Conservation (phyloP, 2,329 filamentous ascomycete species). For the Monosporascus sp. region DNA sequence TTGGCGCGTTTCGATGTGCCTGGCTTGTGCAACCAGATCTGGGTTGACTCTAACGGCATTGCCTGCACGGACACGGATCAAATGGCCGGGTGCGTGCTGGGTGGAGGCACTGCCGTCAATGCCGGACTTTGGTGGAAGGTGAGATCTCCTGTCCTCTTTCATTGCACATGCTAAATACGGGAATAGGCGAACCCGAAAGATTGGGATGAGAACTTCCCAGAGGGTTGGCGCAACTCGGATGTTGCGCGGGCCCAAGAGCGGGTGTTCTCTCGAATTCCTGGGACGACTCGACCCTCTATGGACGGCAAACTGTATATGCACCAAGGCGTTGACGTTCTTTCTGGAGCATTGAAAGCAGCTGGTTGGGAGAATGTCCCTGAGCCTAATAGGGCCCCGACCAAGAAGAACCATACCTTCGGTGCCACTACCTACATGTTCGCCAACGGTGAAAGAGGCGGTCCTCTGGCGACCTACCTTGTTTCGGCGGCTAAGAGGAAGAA, state of each 20-base stretch:
- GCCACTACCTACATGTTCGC: slow-evolving; percentile 63
- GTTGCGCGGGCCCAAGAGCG: slow-evolving; percentile 53
- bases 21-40: slow-evolving; percentile 67
- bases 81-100: slow-evolving; percentile 70
- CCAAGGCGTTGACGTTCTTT: slow-evolving; percentile 58
- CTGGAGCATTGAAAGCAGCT: slow-evolving; percentile 49
- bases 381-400: slow-evolving; percentile 51
- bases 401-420: slow-evolving; percentile 61
- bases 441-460: slow-evolving; percentile 61
- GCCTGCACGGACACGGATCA: slow-evolving; percentile 65
- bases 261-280: slow-evolving; percentile 63
- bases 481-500: slow-evolving; percentile 54
- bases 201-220: slow-evolving; percentile 68
- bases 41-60: slow-evolving; percentile 57
- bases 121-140: slow-evolving; percentile 64
- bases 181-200: slow-evolving; percentile 54
- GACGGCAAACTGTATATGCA: slow-evolving; percentile 63
- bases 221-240: slow-evolving; percentile 63
- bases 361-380: slow-evolving; percentile 58
- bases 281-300: slow-evolving; percentile 59
- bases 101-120: slow-evolving; percentile 63
- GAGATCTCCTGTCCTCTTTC: slow-evolving; percentile 2
- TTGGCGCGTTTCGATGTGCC: slow-evolving; percentile 68
- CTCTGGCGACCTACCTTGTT: slow-evolving; percentile 65
- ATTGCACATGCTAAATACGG: background rate